A percentile compares a stretch with the other conserved stretches of the same genome.
These are phyloP conservation scores for Calonectria leucothoes DNA, from an alignment of 2,329 filamentous ascomycete species.

Conservation along the genomic window DNA sequence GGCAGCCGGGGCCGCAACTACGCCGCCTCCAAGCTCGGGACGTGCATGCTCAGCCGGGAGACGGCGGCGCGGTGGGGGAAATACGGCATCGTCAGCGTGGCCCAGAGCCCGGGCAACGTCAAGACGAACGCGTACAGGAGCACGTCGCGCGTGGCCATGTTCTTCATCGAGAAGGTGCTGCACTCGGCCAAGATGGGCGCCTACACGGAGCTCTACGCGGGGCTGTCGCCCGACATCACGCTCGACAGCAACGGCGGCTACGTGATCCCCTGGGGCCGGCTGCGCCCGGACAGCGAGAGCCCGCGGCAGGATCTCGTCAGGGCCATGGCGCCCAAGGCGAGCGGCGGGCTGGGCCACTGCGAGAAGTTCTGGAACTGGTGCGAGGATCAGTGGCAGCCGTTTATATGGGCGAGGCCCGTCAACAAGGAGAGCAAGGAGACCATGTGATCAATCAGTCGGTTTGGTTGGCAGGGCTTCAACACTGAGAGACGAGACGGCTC, in stretches of 20 bases:
- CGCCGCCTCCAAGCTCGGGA: conserved; percentile 50
- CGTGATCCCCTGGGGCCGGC: conserved; percentile 45
- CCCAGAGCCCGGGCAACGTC: conserved; percentile 50
- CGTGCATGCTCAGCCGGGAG: conserved; percentile 46
- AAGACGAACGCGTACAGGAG: conserved; percentile 38
- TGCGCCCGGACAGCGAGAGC: conserved; percentile 29
- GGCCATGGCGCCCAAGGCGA: conserved; percentile 36
- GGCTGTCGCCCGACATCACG: conserved; percentile 50
- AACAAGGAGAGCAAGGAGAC: not conserved
- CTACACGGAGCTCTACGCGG: conserved; percentile 55
- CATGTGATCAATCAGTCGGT: too few relatives aligned
- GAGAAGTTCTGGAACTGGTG: conserved; percentile 46
- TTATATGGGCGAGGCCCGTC: conserved; percentile 18
- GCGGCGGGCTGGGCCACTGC: conserved; percentile 42
- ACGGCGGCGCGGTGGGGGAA: conserved; percentile 41
- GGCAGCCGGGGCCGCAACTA: conserved; percentile 43
- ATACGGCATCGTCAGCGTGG: conserved; percentile 44
- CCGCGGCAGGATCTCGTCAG: conserved; percentile 43
- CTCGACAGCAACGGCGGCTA: conserved; percentile 44
- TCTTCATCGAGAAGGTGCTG: conserved; percentile 39
- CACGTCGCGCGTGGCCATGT: conserved; percentile 25
- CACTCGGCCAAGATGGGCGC: conserved; percentile 49
- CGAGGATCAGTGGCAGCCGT: conserved; percentile 26
- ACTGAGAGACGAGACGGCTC: not conserved
- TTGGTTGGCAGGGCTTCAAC: too few relatives aligned